Conservation (phyloP, 1,284 basidiomycete species). For the Schizophyllum amplum region DNA sequence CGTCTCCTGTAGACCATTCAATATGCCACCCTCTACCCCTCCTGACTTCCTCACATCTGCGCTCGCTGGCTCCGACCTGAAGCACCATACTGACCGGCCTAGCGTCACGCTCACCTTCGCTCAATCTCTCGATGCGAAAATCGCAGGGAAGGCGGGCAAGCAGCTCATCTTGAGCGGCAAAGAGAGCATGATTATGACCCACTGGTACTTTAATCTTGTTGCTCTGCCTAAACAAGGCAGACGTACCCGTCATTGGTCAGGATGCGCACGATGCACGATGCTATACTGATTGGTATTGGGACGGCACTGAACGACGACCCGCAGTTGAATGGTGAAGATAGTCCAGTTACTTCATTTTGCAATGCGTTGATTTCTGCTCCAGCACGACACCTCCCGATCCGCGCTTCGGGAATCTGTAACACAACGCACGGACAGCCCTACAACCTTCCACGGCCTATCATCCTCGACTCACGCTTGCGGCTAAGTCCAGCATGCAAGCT, state of each 20-base stretch:
- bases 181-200: constrained; percentile 93
- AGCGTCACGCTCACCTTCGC: constrained; percentile 88
- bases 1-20: neutral
- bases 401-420: constrained; percentile 15
- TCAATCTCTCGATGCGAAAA: constrained; percentile 90
- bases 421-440: constrained; percentile 25
- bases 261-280: constrained; percentile 87
- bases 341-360: neutral
- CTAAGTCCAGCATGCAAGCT: constrained; percentile 68
- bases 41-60: neutral
- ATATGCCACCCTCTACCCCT: neutral
- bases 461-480: constrained; percentile 75
- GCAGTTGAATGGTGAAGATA: constrained; percentile 74
- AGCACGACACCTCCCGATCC: constrained; percentile 52
- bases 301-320: constrained; percentile 92
- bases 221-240: neutral
- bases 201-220: constrained; percentile 51
- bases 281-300: constrained; percentile 86
- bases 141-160: constrained; percentile 67
- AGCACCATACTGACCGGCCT: constrained; percentile 26
- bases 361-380: constrained; percentile 1
- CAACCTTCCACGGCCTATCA: constrained; percentile 70
- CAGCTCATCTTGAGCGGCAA: constrained; percentile 80
- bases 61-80: neutral
- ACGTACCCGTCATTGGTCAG: constrained; percentile 27